phyloP scores from a whole-genome alignment of 2,329 filamentous ascomycete species.

The Phaeophleospora eucalypticola region DNA sequence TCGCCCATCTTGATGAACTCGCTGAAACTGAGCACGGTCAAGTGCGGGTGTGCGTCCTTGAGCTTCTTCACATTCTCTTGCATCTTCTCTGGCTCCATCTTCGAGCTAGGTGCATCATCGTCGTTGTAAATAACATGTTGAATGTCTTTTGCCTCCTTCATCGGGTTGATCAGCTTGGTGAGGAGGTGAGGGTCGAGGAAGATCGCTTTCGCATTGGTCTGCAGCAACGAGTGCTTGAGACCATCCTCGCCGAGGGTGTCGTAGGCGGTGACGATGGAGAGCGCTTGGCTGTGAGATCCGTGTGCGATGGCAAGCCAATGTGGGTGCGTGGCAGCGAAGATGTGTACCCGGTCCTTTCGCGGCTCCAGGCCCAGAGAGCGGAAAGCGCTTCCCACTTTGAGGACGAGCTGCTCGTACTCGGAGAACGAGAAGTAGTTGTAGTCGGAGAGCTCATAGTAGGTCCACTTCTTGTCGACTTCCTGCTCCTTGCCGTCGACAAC shows the following conservation, averaged over 20 bases:
- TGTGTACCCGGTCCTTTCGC: slow-evolving; percentile 63
- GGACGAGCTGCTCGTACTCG: slow-evolving; percentile 68
- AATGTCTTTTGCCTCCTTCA: slow-evolving; percentile 54
- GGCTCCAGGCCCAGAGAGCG: slow-evolving; percentile 67
- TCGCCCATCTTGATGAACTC: slow-evolving; percentile 54
- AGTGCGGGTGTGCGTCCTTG: slow-evolving; percentile 49
- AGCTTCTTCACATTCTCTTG: slow-evolving; percentile 53
- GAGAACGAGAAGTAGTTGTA: slow-evolving; percentile 75
- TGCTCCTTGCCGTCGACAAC: slow-evolving; percentile 73
- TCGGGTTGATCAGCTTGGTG: slow-evolving; percentile 49
- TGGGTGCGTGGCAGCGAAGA: slow-evolving; percentile 78
- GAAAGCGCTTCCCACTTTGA: slow-evolving; percentile 68
- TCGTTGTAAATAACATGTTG: slow-evolving; percentile 58
- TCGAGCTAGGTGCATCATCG: slow-evolving; percentile 36
- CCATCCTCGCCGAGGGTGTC: slow-evolving; percentile 84
- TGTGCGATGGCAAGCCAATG: slow-evolving; percentile 77
- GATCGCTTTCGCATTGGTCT: slow-evolving; percentile 77
- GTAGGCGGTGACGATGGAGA: slow-evolving; percentile 91
- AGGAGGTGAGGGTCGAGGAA: slow-evolving; percentile 79
- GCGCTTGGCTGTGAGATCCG: slow-evolving; percentile 71
- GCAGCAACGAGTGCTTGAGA: slow-evolving; percentile 77
- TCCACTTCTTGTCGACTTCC: slow-evolving; percentile 87
- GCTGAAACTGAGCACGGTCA: slow-evolving; percentile 54
- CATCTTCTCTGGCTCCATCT: slow-evolving; percentile 40
- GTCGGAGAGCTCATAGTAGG: slow-evolving; percentile 76